Percentiles rank a stretch among this genome's conserved stretches.
These are phyloP conservation scores for Candida maesae DNA, from an alignment of 805 yeast genomes.

Conservation along the genomic window DNA sequence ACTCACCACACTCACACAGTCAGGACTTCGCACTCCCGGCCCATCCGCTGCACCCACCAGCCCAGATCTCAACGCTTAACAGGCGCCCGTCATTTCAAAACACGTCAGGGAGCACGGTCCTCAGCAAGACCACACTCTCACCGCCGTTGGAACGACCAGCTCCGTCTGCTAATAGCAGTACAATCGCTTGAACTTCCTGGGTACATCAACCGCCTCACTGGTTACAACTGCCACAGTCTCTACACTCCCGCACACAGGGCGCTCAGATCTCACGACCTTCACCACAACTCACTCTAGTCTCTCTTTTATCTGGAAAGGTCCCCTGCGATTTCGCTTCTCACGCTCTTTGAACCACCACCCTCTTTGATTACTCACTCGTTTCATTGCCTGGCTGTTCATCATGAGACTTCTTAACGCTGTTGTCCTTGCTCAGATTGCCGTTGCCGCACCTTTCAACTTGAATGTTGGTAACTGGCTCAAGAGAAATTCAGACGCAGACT, in stretches of 20 bases:
- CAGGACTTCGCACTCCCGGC: not conserved
- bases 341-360: not conserved
- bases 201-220: not conserved
- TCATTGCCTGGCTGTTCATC: not conserved
- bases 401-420: slow-evolving; percentile 15
- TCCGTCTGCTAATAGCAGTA: not conserved
- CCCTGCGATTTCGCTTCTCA: slow-evolving; percentile 1
- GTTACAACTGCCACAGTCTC: not conserved
- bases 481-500: slow-evolving; percentile 1
- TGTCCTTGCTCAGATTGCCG: slow-evolving; percentile 13
- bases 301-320: slow-evolving; percentile 10
- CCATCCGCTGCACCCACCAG: not conserved
- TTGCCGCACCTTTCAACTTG: slow-evolving; percentile 16
- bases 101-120: not conserved
- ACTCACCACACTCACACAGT: not conserved
- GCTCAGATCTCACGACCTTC: not conserved
- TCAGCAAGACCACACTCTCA: not conserved
- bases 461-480: slow-evolving; percentile 9
- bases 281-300: slow-evolving; percentile 13
- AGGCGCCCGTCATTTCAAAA: not conserved
- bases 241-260: not conserved
- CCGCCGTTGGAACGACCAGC: not conserved
- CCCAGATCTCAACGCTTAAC: not conserved
- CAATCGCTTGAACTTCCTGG: not conserved
- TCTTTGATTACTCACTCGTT: not conserved